Base-by-base conservation (phyloP, 2,329 filamentous ascomycete species). In the Ascochyta pisi region DNA sequence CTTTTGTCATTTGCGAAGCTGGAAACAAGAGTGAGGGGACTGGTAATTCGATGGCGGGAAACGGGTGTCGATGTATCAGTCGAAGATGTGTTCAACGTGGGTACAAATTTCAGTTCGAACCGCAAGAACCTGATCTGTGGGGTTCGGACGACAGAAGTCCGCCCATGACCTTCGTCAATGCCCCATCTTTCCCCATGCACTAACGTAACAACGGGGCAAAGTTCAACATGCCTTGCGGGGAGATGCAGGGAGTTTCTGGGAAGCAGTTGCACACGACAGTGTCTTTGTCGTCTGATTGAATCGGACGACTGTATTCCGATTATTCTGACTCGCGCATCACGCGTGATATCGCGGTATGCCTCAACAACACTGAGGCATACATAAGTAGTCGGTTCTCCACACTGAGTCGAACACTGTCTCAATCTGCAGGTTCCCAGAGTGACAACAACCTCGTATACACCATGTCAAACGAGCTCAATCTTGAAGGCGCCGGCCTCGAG, bases 71-170 rank as follows among this genome's bases (percentile, higher is more conserved):
- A 48, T 34, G 39, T 50, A 27, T 41, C 35, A 41, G 29, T 42
- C 16, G 19, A 40, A 41, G n/a, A 41, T 44, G 38, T 40, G 48
- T 16, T 46, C 23, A 43, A 22, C 10, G 29, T 22, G 9, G 22
- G 8, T 24, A 19, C n/a, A 26, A 39, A 40, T 19, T 10, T 19
- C n/a, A 24, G 19, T 45, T 33, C 8, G 43, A 40, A 26, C 34
- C 42, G 35, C 41, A 38, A n/a, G 27, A 33, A 4, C 33, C 39
- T 16, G 40, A 50, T 15, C 47, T 51, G 55, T 60, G 57, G 53
- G 57, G 50, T 61, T 62, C 65, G 65, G 65, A 40, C 53, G 51
- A 62, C 60, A 61, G 61, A 49, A 50, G 53, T 64, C 64, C 65
- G 64, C 50, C 45, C 49, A 49, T 37, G 35, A 31, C 22, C 37